phyloP scores from a whole-genome alignment of 257 asterid genomes.

The Eucommia ulmoides region DNA sequence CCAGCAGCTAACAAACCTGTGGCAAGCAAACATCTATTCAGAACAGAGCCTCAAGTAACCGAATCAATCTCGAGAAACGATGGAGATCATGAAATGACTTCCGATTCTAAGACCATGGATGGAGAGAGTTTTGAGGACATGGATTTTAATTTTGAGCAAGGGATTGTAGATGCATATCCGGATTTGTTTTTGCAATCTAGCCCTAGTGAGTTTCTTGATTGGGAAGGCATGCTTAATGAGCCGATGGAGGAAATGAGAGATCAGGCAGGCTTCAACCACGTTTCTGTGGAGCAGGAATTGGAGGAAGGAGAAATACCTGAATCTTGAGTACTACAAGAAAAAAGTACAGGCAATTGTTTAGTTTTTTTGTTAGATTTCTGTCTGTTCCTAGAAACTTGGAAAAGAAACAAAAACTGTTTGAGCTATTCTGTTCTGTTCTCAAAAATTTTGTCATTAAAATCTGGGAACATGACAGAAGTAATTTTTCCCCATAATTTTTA shows the following conservation, averaged over 20 bases:
- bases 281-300: slow-evolving; percentile 36
- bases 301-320: slow-evolving; percentile 76
- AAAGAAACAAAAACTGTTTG: too few relatives aligned
- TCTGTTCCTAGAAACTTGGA: too few relatives aligned
- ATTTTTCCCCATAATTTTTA: too few relatives aligned
- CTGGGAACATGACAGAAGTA: too few relatives aligned
- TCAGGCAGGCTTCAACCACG: slow-evolving; percentile 7
- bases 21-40: too few relatives aligned
- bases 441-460: too few relatives aligned
- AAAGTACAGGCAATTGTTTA: too few relatives aligned
- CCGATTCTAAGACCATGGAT: slow-evolving; percentile 22
- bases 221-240: slow-evolving; percentile 18
- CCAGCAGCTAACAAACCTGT: too few relatives aligned
- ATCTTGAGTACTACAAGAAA: too few relatives aligned
- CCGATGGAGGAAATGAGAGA: slow-evolving; percentile 9
- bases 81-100: slow-evolving; percentile 5
- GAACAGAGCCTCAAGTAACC: slow-evolving; percentile 8
- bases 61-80: slow-evolving; percentile 6
- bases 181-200: slow-evolving; percentile 19
- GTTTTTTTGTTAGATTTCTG: too few relatives aligned
- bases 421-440: too few relatives aligned
- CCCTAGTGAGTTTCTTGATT: slow-evolving; percentile 26
- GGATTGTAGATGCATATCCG: slow-evolving; percentile 19
- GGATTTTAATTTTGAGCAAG: slow-evolving; percentile 34
- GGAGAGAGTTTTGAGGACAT: slow-evolving; percentile 25